Percentiles rank a stretch among this genome's conserved stretches.
phyloP scores from a whole-genome alignment of 768 basidiomycete species.

The Hypholoma fasciculare region DNA sequence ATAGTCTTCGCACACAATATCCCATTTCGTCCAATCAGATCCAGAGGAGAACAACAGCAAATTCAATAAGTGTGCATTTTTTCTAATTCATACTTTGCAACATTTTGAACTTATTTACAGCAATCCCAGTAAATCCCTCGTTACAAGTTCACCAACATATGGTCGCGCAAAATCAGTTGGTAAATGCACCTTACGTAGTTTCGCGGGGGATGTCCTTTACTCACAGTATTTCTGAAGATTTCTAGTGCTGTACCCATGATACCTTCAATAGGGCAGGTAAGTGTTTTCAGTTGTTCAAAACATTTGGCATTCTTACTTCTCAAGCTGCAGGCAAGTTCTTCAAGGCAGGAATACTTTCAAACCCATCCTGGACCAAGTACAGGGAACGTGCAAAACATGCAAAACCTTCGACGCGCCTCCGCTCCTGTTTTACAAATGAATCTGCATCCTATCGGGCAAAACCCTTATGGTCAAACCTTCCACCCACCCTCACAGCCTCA shows the following conservation, averaged over 20 bases:
- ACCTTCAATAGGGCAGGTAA: no score
- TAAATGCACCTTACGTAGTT: background rate
- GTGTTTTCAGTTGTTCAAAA: no score
- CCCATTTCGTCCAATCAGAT: background rate
- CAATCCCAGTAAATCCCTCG: background rate
- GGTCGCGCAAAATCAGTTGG: background rate
- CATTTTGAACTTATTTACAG: background rate
- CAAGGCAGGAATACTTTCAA: background rate
- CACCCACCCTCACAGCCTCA: background rate
- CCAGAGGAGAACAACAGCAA: background rate
- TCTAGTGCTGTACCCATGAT: no score
- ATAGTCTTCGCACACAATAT: background rate
- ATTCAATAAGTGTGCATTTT: background rate
- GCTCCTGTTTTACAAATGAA: background rate
- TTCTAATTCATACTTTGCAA: background rate
- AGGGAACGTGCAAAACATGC: background rate
- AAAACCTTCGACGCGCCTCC: background rate
- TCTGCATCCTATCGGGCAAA: background rate
- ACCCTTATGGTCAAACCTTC: background rate
- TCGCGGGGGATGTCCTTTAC: background rate
- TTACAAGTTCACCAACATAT: background rate
- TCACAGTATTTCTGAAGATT: no score
- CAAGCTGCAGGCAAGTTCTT: no score
- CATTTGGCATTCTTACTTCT: no score
- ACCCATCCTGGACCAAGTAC: background rate